These are phyloP conservation scores for Amniculicola lignicola DNA, from an alignment of 495 filamentous ascomycete species.

Conservation along the genomic window DNA sequence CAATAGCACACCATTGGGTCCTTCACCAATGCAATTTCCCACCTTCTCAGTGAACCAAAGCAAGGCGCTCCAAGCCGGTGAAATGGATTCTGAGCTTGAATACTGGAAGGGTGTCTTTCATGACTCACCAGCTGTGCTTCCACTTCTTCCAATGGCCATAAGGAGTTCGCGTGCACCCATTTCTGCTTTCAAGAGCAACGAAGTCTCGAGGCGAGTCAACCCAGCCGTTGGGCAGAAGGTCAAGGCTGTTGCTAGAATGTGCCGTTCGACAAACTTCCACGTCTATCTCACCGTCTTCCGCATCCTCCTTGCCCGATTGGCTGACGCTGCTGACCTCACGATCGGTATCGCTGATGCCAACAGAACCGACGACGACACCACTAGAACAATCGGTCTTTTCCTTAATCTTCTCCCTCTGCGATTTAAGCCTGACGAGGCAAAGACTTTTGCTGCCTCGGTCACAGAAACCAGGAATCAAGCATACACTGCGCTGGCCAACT, in stretches of 20 bases:
- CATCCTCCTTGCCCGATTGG: slow-evolving; percentile 36
- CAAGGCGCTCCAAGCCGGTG: slow-evolving; percentile 6
- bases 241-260: slow-evolving; percentile 16
- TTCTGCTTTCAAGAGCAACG: background rate
- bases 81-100: slow-evolving; percentile 29
- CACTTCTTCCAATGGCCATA: slow-evolving; percentile 36
- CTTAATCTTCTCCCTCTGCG: slow-evolving; percentile 16
- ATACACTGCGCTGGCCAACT: slow-evolving; percentile 25
- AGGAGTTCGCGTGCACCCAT: slow-evolving; percentile 5
- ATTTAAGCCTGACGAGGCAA: background rate
- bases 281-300: slow-evolving; percentile 46
- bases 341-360: slow-evolving; percentile 20
- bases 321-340: slow-evolving; percentile 10
- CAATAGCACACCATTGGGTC: background rate
- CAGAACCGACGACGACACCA: slow-evolving; percentile 2
- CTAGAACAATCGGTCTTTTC: slow-evolving; percentile 10
- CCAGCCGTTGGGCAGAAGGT: background rate
- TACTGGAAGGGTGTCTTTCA: slow-evolving; percentile 36
- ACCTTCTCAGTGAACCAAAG: slow-evolving; percentile 13
- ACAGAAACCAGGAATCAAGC: background rate
- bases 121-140: slow-evolving; percentile 30
- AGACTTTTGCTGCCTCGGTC: slow-evolving; percentile 2
- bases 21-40: slow-evolving; percentile 1
- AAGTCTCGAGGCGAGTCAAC: background rate
- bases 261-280: slow-evolving; percentile 41